Percentiles rank a stretch among this genome's conserved stretches.
phyloP scores from a whole-genome alignment of 768 basidiomycete genomes.

The Lentinula raphanica region DNA sequence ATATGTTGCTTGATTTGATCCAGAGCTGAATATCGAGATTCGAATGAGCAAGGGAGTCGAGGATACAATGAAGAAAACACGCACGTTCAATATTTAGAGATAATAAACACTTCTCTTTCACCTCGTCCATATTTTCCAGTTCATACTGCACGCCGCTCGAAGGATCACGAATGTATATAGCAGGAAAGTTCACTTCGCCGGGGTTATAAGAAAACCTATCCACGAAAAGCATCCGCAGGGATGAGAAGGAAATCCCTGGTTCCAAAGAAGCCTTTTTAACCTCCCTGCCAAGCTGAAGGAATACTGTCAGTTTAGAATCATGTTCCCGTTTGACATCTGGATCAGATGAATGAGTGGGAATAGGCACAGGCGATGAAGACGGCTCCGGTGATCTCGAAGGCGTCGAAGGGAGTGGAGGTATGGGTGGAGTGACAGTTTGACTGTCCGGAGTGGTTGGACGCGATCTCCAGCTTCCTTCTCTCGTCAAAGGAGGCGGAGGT shows the following conservation, averaged over 20 bases:
- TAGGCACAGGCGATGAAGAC: slow-evolving; percentile 11
- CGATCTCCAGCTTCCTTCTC: slow-evolving; percentile 21
- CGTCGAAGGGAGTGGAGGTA: slow-evolving; percentile 46
- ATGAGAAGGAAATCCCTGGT: slow-evolving; percentile 62
- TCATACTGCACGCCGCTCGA: slow-evolving; percentile 93
- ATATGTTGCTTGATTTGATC: slow-evolving; percentile 99
- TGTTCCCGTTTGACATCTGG: slow-evolving; percentile 11
- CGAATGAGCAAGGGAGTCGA: slow-evolving; percentile 6
- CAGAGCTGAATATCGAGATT: slow-evolving; percentile 56
- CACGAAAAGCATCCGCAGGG: slow-evolving; percentile 82
- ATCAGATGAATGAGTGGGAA: slow-evolving; percentile 2
- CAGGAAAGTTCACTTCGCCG: slow-evolving; percentile 88
- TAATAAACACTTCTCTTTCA: slow-evolving; percentile 81
- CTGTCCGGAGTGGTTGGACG: slow-evolving; percentile 34
- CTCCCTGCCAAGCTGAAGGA: slow-evolving; percentile 84
- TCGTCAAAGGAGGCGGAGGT: slow-evolving; percentile 11
- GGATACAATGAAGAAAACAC: slow-evolving; percentile 28
- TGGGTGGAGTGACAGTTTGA: slow-evolving; percentile 30
- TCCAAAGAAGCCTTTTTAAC: slow-evolving; percentile 84
- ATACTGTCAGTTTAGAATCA: slow-evolving; percentile 58
- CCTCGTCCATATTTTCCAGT: slow-evolving; percentile 89
- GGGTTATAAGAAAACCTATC: slow-evolving; percentile 94
- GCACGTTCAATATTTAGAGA: slow-evolving; percentile 95
- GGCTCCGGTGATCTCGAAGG: slow-evolving; percentile 36
- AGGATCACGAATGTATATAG: slow-evolving; percentile 92